Evolutionary conservation across 1,284 basidiomycete genomes (phyloP).

Genomic region (Omphalotus olearius): DNA sequence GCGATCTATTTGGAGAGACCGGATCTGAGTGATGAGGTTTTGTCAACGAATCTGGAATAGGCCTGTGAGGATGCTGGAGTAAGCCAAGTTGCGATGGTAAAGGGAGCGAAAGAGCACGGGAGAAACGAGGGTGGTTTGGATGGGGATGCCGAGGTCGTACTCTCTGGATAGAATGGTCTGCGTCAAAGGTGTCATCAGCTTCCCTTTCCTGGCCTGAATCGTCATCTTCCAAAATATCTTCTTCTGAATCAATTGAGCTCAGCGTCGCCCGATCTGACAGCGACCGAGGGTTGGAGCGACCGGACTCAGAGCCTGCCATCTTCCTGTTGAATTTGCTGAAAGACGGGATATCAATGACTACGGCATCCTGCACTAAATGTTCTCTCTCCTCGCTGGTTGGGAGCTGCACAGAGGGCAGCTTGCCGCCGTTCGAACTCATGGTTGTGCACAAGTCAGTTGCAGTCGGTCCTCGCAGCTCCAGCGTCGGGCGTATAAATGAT

Average conservation of each 20-base stretch:
- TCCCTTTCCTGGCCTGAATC: slow-evolving; percentile 11
- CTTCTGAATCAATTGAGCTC: slow-evolving; percentile 15
- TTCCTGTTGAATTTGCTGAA: slow-evolving; percentile 13
- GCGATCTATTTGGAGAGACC: slow-evolving; percentile 29
- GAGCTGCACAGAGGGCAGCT: not conserved
- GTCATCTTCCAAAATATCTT: slow-evolving; percentile 19
- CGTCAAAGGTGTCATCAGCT: slow-evolving; percentile 10
- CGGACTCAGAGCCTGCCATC: slow-evolving; percentile 7
- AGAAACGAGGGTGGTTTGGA: slow-evolving; percentile 46
- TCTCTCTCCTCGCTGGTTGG: not conserved
- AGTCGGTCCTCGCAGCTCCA: not conserved
- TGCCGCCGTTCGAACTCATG: not conserved
- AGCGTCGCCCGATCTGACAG: slow-evolving; percentile 9
- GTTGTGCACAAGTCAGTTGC: too few relatives aligned
- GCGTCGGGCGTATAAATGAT: not conserved
- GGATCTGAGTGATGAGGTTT: slow-evolving; percentile 20
- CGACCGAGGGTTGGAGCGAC: slow-evolving; percentile 10
- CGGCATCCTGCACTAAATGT: slow-evolving; percentile 11
- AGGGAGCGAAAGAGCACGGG: slow-evolving; percentile 70
- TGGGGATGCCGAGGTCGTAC: slow-evolving; percentile 7
- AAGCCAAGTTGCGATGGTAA: slow-evolving; percentile 64
- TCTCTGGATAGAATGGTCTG: slow-evolving; percentile 11
- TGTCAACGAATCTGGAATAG: slow-evolving; percentile 9
- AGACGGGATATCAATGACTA: slow-evolving; percentile 9
- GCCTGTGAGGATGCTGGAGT: slow-evolving; percentile 59